A percentile compares a stretch with the other conserved stretches of the same genome.
Conservation (phyloP, 2,329 filamentous ascomycete genomes). For the Scedosporium boydii region DNA sequence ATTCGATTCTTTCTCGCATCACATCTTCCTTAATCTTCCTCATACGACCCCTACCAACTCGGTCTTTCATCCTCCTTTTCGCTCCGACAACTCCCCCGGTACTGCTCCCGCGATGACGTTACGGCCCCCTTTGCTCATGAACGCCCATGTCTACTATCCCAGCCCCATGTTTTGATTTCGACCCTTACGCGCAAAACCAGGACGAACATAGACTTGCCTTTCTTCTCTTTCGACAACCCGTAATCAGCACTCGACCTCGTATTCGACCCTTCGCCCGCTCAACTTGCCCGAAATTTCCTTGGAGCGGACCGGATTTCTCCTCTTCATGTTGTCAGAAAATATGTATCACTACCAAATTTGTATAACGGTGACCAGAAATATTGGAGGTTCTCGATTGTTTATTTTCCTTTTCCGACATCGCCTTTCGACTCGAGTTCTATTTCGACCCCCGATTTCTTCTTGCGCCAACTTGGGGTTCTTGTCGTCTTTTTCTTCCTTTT, state of each 20-base stretch:
- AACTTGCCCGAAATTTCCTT: not conserved
- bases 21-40: not conserved
- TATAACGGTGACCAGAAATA: too few species aligned
- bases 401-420: too few species aligned
- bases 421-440: not conserved
- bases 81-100: not conserved
- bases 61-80: not conserved
- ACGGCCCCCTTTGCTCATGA: not conserved
- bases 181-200: not conserved
- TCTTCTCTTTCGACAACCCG: not conserved
- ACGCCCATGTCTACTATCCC: not conserved
- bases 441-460: not conserved
- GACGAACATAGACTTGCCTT: not conserved
- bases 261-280: not conserved
- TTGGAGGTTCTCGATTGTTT: not conserved
- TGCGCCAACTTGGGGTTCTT: not conserved
- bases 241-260: not conserved
- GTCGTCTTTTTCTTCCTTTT: not conserved
- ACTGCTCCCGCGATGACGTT: constrained; percentile 1
- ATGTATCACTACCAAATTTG: not conserved
- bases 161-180: not conserved
- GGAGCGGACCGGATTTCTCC: not conserved
- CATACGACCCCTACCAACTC: not conserved
- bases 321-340: not conserved
- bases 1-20: not conserved